Evolutionary conservation across 371 early-diverging fungal species (phyloP).

Genomic region (Batrachochytrium dendrobatidis): DNA sequence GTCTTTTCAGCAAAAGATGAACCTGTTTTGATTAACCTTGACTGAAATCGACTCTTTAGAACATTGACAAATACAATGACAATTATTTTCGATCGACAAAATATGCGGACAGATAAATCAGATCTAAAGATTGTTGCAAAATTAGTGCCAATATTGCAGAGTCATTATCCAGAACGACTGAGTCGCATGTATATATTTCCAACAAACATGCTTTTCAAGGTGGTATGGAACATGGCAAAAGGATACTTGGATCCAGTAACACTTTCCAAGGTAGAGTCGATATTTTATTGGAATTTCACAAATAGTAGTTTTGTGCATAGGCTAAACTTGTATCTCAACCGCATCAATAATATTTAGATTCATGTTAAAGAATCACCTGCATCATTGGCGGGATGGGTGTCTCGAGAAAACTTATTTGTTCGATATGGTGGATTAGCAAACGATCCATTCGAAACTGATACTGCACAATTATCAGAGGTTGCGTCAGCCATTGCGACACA

Average conservation of each 20-base stretch:
- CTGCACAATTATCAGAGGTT: not conserved
- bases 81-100: slow-evolving; percentile 26
- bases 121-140: slow-evolving; percentile 17
- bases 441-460: slow-evolving; percentile 18
- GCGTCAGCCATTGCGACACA: not conserved
- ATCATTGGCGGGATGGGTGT: slow-evolving; percentile 11
- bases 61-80: slow-evolving; percentile 23
- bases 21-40: no score
- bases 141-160: slow-evolving; percentile 18
- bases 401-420: slow-evolving; percentile 17
- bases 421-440: slow-evolving; percentile 18
- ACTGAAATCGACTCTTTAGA: not conserved
- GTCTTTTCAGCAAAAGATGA: no score
- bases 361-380: slow-evolving; percentile 2
- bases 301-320: not conserved
- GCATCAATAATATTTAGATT: no score
- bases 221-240: slow-evolving; percentile 23
- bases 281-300: not conserved
- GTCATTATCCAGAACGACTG: slow-evolving; percentile 30
- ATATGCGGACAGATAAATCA: slow-evolving; percentile 19
- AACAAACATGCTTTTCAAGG: slow-evolving; percentile 23
- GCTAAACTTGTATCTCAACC: not conserved
- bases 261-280: slow-evolving; percentile 15
- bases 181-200: slow-evolving; percentile 27
- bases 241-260: slow-evolving; percentile 20